A percentile compares a stretch with the other conserved stretches of the same genome.
Evolutionary conservation across 768 basidiomycete species (phyloP).

Genomic region (Xerocomellus amylosporus): DNA sequence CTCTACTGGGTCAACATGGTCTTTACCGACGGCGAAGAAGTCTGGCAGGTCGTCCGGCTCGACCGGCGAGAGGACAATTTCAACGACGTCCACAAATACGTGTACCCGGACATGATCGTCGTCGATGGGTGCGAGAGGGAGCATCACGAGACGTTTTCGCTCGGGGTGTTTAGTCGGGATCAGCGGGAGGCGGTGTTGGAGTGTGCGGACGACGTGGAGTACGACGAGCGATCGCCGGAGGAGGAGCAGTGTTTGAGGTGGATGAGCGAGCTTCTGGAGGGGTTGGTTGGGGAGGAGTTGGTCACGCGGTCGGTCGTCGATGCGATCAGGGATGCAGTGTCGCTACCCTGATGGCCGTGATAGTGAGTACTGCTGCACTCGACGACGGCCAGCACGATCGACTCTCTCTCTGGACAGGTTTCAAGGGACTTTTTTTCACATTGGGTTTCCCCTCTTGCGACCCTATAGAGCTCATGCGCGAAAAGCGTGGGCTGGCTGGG

Average conservation of each 20-base stretch:
- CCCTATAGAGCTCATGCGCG: no score
- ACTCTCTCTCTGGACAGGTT: background rate
- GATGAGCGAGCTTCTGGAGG: slow-evolving; percentile 21
- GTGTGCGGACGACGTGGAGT: slow-evolving; percentile 25
- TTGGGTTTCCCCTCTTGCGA: background rate
- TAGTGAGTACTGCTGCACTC: slow-evolving; percentile 1
- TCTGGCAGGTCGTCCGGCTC: slow-evolving; percentile 30
- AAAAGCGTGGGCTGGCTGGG: no score
- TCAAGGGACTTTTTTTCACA: background rate
- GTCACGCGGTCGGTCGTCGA: slow-evolving; percentile 12
- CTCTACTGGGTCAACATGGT: slow-evolving; percentile 28
- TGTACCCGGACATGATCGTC: slow-evolving; percentile 30
- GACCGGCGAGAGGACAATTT: slow-evolving; percentile 2
- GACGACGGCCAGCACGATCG: background rate
- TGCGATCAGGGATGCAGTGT: slow-evolving; percentile 8
- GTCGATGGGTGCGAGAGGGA: slow-evolving; percentile 16
- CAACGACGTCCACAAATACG: slow-evolving; percentile 12
- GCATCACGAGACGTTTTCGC: slow-evolving; percentile 9
- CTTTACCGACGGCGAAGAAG: slow-evolving; percentile 22
- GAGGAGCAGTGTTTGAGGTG: slow-evolving; percentile 13
- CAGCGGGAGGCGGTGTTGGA: slow-evolving; percentile 28
- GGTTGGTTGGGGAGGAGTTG: slow-evolving; percentile 12
- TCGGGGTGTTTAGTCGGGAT: slow-evolving; percentile 22
- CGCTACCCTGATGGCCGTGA: slow-evolving; percentile 1
- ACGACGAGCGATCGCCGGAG: background rate